A percentile compares a stretch with the other conserved stretches of the same genome.
Conservation (phyloP, 2,329 filamentous ascomycete genomes). For the Dactylellina haptotyla region DNA sequence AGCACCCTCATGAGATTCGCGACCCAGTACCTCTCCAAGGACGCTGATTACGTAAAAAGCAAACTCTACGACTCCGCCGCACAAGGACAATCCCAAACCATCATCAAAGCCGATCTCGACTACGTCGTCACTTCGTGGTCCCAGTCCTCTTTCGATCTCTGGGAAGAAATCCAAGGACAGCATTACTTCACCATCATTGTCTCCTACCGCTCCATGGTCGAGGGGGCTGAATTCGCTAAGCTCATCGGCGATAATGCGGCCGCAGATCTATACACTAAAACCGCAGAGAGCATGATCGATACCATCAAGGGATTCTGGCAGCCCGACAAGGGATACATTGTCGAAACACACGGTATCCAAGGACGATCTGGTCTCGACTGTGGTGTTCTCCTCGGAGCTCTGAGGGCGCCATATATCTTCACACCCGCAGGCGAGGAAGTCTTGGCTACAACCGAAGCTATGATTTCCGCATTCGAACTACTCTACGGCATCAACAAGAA, state of each 20-base stretch:
- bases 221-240: constrained; percentile 73
- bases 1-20: constrained; percentile 63
- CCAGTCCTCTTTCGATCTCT: constrained; percentile 63
- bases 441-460: constrained; percentile 78
- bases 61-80: constrained; percentile 61
- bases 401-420: constrained; percentile 78
- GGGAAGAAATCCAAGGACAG: constrained; percentile 64
- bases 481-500: constrained; percentile 76
- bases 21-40: constrained; percentile 60
- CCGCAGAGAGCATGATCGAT: constrained; percentile 76
- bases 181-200: constrained; percentile 81
- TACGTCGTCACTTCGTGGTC: constrained; percentile 63
- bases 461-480: constrained; percentile 78
- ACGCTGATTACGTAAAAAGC: constrained; percentile 59
- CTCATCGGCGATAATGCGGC: constrained; percentile 70
- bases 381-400: constrained; percentile 74
- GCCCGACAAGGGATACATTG: constrained; percentile 68
- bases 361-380: constrained; percentile 76
- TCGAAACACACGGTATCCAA: constrained; percentile 74
- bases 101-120: constrained; percentile 64
- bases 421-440: constrained; percentile 77
- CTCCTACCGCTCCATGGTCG: constrained; percentile 72
- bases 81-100: constrained; percentile 59
- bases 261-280: constrained; percentile 66
- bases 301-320: constrained; percentile 81